Evolutionary conservation across 352 stramenopile genomes (phyloP).

Genomic region (Phytophthora hibernalis): DNA sequence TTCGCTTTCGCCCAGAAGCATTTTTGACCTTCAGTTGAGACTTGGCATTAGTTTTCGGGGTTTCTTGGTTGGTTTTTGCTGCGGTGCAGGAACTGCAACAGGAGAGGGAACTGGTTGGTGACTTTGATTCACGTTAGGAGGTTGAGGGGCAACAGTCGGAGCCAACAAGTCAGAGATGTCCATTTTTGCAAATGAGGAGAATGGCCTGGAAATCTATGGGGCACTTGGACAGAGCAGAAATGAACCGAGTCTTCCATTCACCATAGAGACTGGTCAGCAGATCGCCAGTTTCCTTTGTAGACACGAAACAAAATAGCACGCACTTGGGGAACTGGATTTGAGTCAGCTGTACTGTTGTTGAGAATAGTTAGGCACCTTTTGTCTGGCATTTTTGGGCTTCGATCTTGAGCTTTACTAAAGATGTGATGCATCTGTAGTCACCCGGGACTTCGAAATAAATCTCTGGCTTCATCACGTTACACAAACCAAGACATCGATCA

Average conservation of each 20-base stretch:
- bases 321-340: not conserved
- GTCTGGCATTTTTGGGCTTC: no score
- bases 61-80: not conserved
- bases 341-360: no score
- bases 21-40: not conserved
- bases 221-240: not conserved
- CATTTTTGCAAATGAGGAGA: conserved; percentile 5
- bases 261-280: not conserved
- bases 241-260: not conserved
- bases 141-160: not conserved
- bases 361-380: no score
- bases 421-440: no score
- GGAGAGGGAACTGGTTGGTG: not conserved
- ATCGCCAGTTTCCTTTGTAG: not conserved
- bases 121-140: not conserved
- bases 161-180: conserved; percentile 1
- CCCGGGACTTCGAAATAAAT: no score
- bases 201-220: no score
- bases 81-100: not conserved
- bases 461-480: no score
- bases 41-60: not conserved
- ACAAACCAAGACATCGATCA: no score
- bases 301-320: not conserved
- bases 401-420: no score
- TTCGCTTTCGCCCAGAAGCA: not conserved